Evolutionary conservation across 2,329 filamentous ascomycete species (phyloP), one percentile per base, ranked within the genome.

Genomic region (Sclerotinia sclerotiorum): DNA sequence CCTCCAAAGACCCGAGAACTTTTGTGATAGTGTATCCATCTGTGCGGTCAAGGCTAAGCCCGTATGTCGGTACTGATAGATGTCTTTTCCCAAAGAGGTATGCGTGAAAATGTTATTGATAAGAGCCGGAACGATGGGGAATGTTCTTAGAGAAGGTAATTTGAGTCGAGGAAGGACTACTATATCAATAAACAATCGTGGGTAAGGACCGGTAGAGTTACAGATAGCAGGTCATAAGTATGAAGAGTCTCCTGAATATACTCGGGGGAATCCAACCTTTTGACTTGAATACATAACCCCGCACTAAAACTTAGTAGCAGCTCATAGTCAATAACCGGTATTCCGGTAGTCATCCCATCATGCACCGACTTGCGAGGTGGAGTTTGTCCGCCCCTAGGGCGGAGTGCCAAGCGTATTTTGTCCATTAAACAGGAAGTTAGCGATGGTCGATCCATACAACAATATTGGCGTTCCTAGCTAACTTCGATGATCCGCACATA

Each of bases 321-420:
- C 29, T 39, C 15, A 27, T 21, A 63, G 46, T n/a, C 21, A 17
- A 56, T 35, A 11, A 13, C 32, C 57, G 44, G 27, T 32, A 62
- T 27, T 44, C 44, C 58, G 58, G 44, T 62, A n/a, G 17, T 49
- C 46, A 24, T 49, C 44, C 19, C 44, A 62, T 49, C 11, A 35
- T n/a, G 10, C 27, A 27, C 46, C 48, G 60, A 63, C 60, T 19
- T 35, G 44, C 58, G 58, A 49, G n/a, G 27, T 49, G 60, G 60
- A 15, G 29, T 62, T 51, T 39, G 2, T 1, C 46, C 58, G 29
- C 17, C 21, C 29, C 21, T 39, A 27, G 46, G 7, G 13, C 39
- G 58, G 42, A 17, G 21, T 46, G 29, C 29, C 46, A 63, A 39
- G 46, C 24, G 35, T 35, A 49, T 17, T 39, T 39, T 63, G 32